Base-by-base conservation (phyloP, 768 basidiomycete genomes). In the Cantharellus anzutake region DNA sequence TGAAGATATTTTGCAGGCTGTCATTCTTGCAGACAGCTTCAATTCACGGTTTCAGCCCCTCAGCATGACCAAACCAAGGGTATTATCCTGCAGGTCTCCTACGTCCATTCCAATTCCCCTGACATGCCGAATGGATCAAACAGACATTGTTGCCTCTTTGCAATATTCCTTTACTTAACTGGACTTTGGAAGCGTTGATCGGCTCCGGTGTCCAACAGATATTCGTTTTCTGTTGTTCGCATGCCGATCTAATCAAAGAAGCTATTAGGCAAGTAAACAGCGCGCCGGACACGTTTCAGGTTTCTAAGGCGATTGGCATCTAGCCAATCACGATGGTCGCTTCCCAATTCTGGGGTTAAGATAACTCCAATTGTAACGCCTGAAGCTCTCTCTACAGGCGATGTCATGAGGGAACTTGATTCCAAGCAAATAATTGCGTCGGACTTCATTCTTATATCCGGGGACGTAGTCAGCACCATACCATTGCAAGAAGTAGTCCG, bases 201-300 rank as follows among this genome's bases (percentile, higher is more conserved):
- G 75, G 96, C n/a, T 89, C 91, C 41, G 91, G 91, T 59, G 91
- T 99, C 41, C 88, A 93, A 68, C 89, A 97, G 71, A 86, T 96
- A 61, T 94, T 96, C 69, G 85, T 99, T 52, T 82, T 98, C 65
- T 93, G 92, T 69, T 80, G 88, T 61, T 93, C 90, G 56, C 87
- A 94, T 70, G 80, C 89, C 4, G 83, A 85, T 57, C 82, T 84
- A 65, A 83, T 97, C 66, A 86, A 89, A 68, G 75, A 78, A 11
- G 87, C 83, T 60, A 87, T 97, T 66, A 79, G 76, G 94, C 94
- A 65, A 68, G 82, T 72, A 60, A n/a, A 2, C 3, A 40, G 39
- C 5, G 11, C 52, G 11, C 11, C 11, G 44, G 29, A 29, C 44
- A 48, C 29, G 44, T 11, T 29, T 48, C 29, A 29, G 1, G 44